Conservation (phyloP, 345 rosid genomes). For the Aquilaria sinensis region DNA sequence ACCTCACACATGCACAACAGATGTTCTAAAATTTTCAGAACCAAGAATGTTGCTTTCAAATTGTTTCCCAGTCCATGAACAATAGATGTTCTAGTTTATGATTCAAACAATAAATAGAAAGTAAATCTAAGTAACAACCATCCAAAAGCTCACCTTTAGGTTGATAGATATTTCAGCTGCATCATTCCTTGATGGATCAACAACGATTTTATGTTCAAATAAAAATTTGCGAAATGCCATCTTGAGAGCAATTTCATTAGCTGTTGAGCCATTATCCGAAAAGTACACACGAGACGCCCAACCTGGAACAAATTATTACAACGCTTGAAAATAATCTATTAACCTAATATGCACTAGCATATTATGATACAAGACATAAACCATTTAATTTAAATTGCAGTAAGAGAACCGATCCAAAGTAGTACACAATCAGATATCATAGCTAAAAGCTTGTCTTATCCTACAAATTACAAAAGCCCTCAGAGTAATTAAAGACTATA, state of each 20-base stretch:
- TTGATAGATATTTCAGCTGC: conserved; percentile 28
- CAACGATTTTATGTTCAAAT: conserved; percentile 46
- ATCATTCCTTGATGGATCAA: conserved; percentile 17
- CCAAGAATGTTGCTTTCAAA: too few relatives aligned
- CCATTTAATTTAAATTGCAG: neutral
- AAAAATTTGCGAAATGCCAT: conserved; percentile 91
- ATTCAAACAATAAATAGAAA: too few relatives aligned
- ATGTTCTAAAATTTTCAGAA: too few relatives aligned
- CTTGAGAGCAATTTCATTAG: conserved; percentile 91
- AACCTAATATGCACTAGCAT: neutral
- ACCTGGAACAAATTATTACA: conserved; percentile 31
- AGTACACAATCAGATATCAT: neutral
- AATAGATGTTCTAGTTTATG: too few relatives aligned
- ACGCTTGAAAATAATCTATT: neutral
- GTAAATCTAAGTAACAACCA: neutral
- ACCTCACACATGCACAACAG: too few relatives aligned
- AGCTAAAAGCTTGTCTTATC: too few relatives aligned
- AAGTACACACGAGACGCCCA: conserved; percentile 93
- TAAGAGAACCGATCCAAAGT: too few relatives aligned
- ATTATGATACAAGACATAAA: neutral
- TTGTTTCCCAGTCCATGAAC: too few relatives aligned
- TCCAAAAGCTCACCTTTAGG: conserved; percentile 45
- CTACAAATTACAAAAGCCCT: too few relatives aligned
- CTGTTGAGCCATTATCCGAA: conserved; percentile 95
- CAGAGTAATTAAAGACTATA: too few relatives aligned